Conservation (phyloP, 192 early-diverging fungal species). For the Allomyces arbusculus region DNA sequence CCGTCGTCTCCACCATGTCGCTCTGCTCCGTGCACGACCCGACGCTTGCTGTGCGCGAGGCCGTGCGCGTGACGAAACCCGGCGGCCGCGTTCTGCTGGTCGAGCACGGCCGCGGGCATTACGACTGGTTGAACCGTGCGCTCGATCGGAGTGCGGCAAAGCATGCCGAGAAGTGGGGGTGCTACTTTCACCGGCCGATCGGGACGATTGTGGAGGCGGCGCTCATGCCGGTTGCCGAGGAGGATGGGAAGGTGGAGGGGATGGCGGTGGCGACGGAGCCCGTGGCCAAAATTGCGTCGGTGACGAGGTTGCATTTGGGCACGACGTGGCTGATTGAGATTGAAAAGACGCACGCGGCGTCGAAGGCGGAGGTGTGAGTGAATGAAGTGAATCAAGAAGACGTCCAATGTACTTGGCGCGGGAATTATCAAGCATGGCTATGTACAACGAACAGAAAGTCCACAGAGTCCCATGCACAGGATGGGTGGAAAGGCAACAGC, state of each 20-base stretch:
- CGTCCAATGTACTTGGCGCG: slow-evolving; percentile 1
- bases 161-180: slow-evolving; percentile 43
- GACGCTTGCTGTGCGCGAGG: slow-evolving; percentile 22
- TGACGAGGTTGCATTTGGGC: slow-evolving; percentile 33
- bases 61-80: slow-evolving; percentile 16
- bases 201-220: slow-evolving; percentile 23
- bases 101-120: slow-evolving; percentile 38
- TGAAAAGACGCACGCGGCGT: slow-evolving; percentile 4
- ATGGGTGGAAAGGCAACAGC: neutral
- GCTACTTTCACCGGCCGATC: slow-evolving; percentile 51
- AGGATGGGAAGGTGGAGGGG: slow-evolving; percentile 17
- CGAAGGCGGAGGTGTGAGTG: neutral
- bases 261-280: too few species aligned
- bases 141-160: slow-evolving; percentile 32
- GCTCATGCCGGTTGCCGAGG: slow-evolving; percentile 19
- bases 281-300: too few species aligned
- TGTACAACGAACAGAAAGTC: neutral
- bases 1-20: slow-evolving; percentile 46
- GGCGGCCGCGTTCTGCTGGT: slow-evolving; percentile 32
- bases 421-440: slow-evolving; percentile 5
- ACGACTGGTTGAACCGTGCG: slow-evolving; percentile 27
- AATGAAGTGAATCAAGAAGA: slow-evolving; percentile 1
- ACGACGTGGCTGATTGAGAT: slow-evolving; percentile 39
- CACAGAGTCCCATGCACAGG: neutral
- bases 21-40: slow-evolving; percentile 38